phyloP scores from a whole-genome alignment of 1,284 basidiomycete genomes.

The Leccinum fallax region DNA sequence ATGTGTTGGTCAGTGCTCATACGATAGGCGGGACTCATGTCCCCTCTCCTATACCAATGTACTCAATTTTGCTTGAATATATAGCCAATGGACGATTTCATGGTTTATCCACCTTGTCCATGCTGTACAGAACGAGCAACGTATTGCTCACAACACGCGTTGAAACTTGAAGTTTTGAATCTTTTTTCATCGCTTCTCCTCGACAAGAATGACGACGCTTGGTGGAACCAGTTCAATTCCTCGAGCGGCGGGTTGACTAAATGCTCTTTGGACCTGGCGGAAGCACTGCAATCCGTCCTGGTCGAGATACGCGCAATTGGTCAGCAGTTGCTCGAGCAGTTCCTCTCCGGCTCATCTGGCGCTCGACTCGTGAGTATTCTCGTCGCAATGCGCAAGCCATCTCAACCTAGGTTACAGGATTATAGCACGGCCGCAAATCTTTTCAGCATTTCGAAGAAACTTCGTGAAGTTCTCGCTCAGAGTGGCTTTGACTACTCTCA shows the following conservation, averaged over 20 bases:
- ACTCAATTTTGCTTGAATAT: constrained; percentile 33
- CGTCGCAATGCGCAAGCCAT: neutral
- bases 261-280: constrained; percentile 20
- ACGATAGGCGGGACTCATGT: constrained; percentile 13
- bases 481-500: constrained; percentile 51
- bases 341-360: constrained; percentile 20
- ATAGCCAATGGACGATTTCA: constrained; percentile 45
- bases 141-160: constrained; percentile 23
- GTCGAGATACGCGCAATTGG: constrained; percentile 23
- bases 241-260: constrained; percentile 1
- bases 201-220: constrained; percentile 18
- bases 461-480: constrained; percentile 35
- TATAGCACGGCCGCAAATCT: constrained; percentile 33
- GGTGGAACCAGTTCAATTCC: constrained; percentile 3
- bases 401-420: constrained; percentile 16
- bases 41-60: constrained; percentile 23
- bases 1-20: constrained; percentile 33
- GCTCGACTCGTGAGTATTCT: constrained; percentile 16
- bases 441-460: constrained; percentile 38
- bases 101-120: constrained; percentile 39
- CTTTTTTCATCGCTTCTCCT: constrained; percentile 34
- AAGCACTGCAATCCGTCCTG: constrained; percentile 29
- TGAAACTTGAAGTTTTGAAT: constrained; percentile 35
- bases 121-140: constrained; percentile 28
- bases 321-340: constrained; percentile 20